Conservation (phyloP, 768 basidiomycete genomes). For the Leucosporidium scottii region DNA sequence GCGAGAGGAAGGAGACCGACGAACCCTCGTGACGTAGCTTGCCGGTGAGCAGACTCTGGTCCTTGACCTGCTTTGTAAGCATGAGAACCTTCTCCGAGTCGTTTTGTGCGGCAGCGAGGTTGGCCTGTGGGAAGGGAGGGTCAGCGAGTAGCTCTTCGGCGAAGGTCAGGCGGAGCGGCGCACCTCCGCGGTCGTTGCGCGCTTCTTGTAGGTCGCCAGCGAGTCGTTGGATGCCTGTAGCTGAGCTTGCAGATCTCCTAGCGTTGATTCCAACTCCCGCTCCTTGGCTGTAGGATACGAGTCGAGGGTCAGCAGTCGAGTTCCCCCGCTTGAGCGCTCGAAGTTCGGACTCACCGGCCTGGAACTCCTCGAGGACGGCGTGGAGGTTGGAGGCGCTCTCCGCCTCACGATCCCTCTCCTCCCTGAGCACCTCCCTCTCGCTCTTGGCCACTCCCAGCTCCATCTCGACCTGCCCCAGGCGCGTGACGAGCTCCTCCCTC, state of each 20-base stretch:
- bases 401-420: slow-evolving; percentile 39
- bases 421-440: slow-evolving; percentile 37
- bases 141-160: not conserved
- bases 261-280: slow-evolving; percentile 75
- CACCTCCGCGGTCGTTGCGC: slow-evolving; percentile 82
- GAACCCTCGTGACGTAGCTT: slow-evolving; percentile 91
- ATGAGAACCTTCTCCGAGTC: slow-evolving; percentile 61
- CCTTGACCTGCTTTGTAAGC: slow-evolving; percentile 84
- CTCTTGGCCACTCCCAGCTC: slow-evolving; percentile 55
- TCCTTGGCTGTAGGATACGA: slow-evolving; percentile 61
- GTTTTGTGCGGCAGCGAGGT: slow-evolving; percentile 64
- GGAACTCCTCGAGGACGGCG: slow-evolving; percentile 90
- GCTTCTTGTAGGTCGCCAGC: slow-evolving; percentile 81
- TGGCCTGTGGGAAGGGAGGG: slow-evolving; percentile 49
- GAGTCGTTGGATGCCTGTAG: slow-evolving; percentile 59
- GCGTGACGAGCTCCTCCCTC: slow-evolving; percentile 66
- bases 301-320: not conserved
- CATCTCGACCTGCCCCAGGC: slow-evolving; percentile 55
- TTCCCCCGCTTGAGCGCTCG: slow-evolving; percentile 17
- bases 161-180: slow-evolving; percentile 28
- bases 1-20: slow-evolving; percentile 24
- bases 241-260: slow-evolving; percentile 72
- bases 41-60: slow-evolving; percentile 88
- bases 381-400: slow-evolving; percentile 78
- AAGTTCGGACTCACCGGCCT: slow-evolving; percentile 58